Conservation (phyloP, 2,329 filamentous ascomycete genomes). For the Fusarium anguioides region DNA sequence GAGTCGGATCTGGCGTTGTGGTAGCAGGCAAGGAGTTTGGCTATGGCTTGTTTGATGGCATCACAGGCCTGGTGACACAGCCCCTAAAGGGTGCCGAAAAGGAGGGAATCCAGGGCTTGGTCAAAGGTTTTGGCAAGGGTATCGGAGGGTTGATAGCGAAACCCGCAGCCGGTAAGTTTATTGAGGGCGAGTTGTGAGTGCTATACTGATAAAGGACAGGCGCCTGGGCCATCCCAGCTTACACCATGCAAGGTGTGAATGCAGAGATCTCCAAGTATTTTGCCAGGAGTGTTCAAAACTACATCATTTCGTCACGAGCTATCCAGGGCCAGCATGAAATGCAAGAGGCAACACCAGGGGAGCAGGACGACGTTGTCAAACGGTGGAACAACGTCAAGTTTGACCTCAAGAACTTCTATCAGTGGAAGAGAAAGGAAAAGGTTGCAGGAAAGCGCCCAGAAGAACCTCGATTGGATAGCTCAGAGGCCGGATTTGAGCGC, state of each 20-base stretch:
- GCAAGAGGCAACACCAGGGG: constrained; percentile 62
- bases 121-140: constrained; percentile 86
- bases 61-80: constrained; percentile 83
- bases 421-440: constrained; percentile 61
- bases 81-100: constrained; percentile 70
- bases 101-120: constrained; percentile 66
- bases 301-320: constrained; percentile 81
- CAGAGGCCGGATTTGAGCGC: constrained; percentile 39
- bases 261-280: constrained; percentile 79
- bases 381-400: constrained; percentile 72
- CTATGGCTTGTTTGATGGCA: constrained; percentile 82
- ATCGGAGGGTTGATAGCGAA: constrained; percentile 85
- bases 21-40: constrained; percentile 84
- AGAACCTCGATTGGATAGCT: constrained; percentile 18
- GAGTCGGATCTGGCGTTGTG: constrained; percentile 77
- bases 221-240: constrained; percentile 79
- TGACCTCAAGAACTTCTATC: constrained; percentile 70
- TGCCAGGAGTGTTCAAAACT: constrained; percentile 77
- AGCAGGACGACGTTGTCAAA: constrained; percentile 71
- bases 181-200: not conserved
- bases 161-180: constrained; percentile 75
- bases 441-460: constrained; percentile 50
- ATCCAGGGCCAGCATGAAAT: constrained; percentile 79
- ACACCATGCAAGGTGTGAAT: constrained; percentile 84
- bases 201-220: constrained; percentile 47